phyloP scores from a whole-genome alignment of 441 rosid genomes.

The Theobroma grandiflorum region DNA sequence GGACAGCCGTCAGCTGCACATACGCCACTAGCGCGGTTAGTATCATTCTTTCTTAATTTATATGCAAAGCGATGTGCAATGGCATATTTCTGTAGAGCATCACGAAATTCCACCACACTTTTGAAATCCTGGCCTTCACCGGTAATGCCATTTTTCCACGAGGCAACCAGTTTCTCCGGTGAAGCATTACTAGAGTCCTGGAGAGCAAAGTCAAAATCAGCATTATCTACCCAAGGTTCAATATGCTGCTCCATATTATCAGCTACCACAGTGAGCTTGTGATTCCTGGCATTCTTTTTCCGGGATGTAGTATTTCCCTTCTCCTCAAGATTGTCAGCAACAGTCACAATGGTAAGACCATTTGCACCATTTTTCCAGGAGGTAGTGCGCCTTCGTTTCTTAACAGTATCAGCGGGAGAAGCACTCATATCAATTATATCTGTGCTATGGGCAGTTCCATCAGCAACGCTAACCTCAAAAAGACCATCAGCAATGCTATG shows the following conservation, averaged over 20 bases:
- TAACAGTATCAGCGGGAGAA: constrained; percentile 78
- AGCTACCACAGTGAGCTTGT: constrained; percentile 40
- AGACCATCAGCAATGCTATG: constrained; percentile 30
- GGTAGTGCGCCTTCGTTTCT: constrained; percentile 81
- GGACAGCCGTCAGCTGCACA: constrained; percentile 80
- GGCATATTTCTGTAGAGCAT: constrained; percentile 84
- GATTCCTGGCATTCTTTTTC: constrained; percentile 38
- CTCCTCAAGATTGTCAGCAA: constrained; percentile 42
- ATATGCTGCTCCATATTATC: constrained; percentile 40
- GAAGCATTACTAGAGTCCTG: constrained; percentile 42
- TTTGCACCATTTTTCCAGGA: constrained; percentile 52
- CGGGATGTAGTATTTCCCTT: constrained; percentile 45
- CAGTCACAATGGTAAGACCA: constrained; percentile 44
- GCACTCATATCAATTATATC: constrained; percentile 49
- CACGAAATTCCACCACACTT: constrained; percentile 82
- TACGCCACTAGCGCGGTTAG: constrained; percentile 77
- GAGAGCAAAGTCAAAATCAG: constrained; percentile 33
- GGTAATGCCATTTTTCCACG: constrained; percentile 83
- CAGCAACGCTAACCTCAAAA: constrained; percentile 34
- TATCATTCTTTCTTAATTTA: constrained; percentile 81
- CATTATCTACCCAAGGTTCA: constrained; percentile 37
- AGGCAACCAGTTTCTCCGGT: constrained; percentile 55
- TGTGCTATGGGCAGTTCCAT: constrained; percentile 33
- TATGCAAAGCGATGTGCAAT: constrained; percentile 85
- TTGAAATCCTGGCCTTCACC: constrained; percentile 92